phyloP scores from a whole-genome alignment of 768 basidiomycete species.

The Rhizopogon vinicolor region DNA sequence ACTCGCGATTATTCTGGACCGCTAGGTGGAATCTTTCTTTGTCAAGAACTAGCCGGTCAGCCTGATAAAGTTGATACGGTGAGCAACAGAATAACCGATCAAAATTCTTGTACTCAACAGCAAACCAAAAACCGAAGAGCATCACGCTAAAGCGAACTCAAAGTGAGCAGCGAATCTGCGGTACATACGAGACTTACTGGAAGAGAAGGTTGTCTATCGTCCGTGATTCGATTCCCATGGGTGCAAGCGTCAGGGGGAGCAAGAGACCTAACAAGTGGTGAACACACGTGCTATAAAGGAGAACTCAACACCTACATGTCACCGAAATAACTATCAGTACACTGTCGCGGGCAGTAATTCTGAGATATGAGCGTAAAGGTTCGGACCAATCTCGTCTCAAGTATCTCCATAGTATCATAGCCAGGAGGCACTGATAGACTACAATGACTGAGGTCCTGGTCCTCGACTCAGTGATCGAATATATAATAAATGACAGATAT shows the following conservation, averaged over 20 bases:
- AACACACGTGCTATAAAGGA: not conserved
- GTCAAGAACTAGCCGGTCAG: not conserved
- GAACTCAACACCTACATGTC: slow-evolving; percentile 5
- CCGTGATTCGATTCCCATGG: not conserved
- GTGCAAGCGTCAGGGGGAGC: slow-evolving; percentile 16
- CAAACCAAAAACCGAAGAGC: not conserved
- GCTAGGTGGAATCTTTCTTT: not conserved
- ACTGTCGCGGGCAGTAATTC: slow-evolving; percentile 9
- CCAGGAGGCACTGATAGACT: slow-evolving; percentile 6
- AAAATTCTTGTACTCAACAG: not conserved
- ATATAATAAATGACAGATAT: not conserved
- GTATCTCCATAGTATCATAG: slow-evolving; percentile 17
- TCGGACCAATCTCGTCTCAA: not conserved
- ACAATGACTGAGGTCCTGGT: slow-evolving; percentile 16
- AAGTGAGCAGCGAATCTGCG: not conserved
- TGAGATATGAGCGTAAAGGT: not conserved
- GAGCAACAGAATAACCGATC: not conserved
- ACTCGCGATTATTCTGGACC: not conserved
- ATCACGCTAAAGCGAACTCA: not conserved
- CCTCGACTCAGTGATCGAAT: not conserved
- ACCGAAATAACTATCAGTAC: slow-evolving; percentile 4
- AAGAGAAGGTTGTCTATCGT: slow-evolving; percentile 16
- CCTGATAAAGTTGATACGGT: not conserved
- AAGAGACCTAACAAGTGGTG: slow-evolving; percentile 7
- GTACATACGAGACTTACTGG: slow-evolving; percentile 9